A percentile compares a stretch with the other conserved stretches of the same genome.
phyloP scores from a whole-genome alignment of 495 filamentous ascomycete genomes.

The Penicillium steckii region DNA sequence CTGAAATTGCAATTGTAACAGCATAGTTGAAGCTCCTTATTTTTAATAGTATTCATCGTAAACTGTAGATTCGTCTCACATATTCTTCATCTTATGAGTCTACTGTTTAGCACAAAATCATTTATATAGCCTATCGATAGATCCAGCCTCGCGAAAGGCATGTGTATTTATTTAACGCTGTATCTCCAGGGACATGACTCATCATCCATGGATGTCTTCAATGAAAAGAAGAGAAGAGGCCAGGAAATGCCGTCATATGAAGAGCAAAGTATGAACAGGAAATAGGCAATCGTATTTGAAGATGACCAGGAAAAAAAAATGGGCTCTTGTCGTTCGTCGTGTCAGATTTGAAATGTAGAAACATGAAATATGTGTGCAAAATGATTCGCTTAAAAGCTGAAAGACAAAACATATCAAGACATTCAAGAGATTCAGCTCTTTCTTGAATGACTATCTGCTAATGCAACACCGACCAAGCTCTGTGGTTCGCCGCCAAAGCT shows the following conservation, averaged over 20 bases:
- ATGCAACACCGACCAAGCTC: slow-evolving; percentile 40
- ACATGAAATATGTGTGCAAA: background rate
- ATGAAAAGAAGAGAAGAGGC: too few relatives aligned
- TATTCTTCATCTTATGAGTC: too few relatives aligned
- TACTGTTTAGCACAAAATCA: too few relatives aligned
- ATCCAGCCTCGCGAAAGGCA: too few relatives aligned
- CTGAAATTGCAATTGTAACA: too few relatives aligned
- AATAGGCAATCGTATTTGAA: slow-evolving; percentile 5
- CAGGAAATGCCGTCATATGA: background rate
- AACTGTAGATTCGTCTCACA: too few relatives aligned
- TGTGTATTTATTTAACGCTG: too few relatives aligned
- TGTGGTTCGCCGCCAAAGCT: slow-evolving; percentile 35
- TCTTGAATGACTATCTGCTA: slow-evolving; percentile 25
- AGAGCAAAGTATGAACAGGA: slow-evolving; percentile 3
- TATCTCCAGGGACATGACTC: too few relatives aligned
- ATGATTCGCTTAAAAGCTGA: background rate
- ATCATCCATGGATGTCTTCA: too few relatives aligned
- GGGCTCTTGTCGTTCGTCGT: slow-evolving; percentile 1
- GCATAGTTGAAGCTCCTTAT: too few relatives aligned
- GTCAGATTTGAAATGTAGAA: background rate
- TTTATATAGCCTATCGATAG: too few relatives aligned
- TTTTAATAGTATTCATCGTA: too few relatives aligned
- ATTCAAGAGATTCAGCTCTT: slow-evolving; percentile 18
- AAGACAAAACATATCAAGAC: slow-evolving; percentile 2
- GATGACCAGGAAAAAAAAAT: background rate